Conservation (phyloP, 352 stramenopile species). For the Globisporangium acanthophoron region DNA sequence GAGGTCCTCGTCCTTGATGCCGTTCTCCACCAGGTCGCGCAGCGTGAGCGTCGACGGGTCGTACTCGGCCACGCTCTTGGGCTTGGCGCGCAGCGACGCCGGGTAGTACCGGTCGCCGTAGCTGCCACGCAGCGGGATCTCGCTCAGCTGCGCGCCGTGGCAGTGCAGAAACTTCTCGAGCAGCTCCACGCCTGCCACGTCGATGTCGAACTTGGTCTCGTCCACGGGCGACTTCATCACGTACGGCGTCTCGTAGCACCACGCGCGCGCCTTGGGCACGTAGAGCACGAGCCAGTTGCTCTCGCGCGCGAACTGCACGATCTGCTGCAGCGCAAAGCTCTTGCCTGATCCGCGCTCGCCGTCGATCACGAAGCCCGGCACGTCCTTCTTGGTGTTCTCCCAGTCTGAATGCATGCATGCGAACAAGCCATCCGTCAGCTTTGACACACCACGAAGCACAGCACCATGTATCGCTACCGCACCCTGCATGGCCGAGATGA, state of each 20-base stretch:
- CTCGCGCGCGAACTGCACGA: slow-evolving; percentile 83
- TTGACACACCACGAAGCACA: background rate
- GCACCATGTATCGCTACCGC: background rate
- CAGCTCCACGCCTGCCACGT: slow-evolving; percentile 73
- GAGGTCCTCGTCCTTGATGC: slow-evolving; percentile 78
- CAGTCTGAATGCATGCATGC: slow-evolving; percentile 33
- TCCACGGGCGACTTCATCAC: slow-evolving; percentile 80
- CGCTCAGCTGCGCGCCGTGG: slow-evolving; percentile 63
- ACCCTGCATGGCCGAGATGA: slow-evolving; percentile 74
- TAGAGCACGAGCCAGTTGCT: slow-evolving; percentile 86
- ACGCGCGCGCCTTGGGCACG: slow-evolving; percentile 68
- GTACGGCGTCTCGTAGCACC: slow-evolving; percentile 75
- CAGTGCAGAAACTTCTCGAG: slow-evolving; percentile 76
- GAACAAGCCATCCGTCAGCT: too few relatives aligned
- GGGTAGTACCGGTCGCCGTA: slow-evolving; percentile 83
- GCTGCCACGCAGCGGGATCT: slow-evolving; percentile 53
- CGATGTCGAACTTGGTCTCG: slow-evolving; percentile 83
- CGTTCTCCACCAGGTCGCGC: slow-evolving; percentile 71
- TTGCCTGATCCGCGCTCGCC: slow-evolving; percentile 80
- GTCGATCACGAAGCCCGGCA: slow-evolving; percentile 67
- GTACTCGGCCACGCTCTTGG: slow-evolving; percentile 52
- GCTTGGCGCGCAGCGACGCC: slow-evolving; percentile 63
- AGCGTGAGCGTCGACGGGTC: slow-evolving; percentile 61
- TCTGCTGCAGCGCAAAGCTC: slow-evolving; percentile 80
- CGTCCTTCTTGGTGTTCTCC: slow-evolving; percentile 45